phyloP scores from a whole-genome alignment of 345 rosid genomes.

The Litchi chinensis region DNA sequence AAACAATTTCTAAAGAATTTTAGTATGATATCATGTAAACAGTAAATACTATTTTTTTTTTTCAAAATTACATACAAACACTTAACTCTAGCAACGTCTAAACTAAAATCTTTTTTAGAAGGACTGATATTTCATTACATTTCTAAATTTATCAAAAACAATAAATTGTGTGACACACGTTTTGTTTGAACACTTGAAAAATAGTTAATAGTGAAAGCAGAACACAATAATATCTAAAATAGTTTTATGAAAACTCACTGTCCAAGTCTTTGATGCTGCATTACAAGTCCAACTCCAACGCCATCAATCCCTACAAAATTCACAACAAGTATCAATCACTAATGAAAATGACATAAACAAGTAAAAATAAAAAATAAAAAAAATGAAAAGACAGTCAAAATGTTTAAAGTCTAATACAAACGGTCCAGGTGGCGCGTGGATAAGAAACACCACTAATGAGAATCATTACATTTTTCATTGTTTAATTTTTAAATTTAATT shows the following conservation, averaged over 20 bases:
- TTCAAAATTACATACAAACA: neutral
- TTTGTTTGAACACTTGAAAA: neutral
- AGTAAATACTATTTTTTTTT: neutral
- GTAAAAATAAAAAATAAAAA: neutral
- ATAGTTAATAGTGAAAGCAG: neutral
- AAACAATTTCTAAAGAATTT: neutral
- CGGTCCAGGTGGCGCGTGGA: neutral
- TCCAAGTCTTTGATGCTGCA: conserved; percentile 60
- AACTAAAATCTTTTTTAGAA: too few relatives aligned
- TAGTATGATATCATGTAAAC: neutral
- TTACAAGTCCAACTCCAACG: conserved; percentile 70
- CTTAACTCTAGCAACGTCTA: too few relatives aligned
- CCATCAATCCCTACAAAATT: conserved; percentile 70
- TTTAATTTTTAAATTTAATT: neutral
- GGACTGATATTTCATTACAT: neutral
- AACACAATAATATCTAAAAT: neutral
- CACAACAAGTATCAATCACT: neutral
- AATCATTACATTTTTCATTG: neutral
- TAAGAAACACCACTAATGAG: neutral
- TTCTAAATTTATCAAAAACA: neutral
- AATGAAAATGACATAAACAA: neutral
- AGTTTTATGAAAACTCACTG: conserved; percentile 40
- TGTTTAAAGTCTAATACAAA: neutral
- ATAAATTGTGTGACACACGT: neutral
- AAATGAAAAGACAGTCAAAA: too few relatives aligned